phyloP scores from a whole-genome alignment of 768 basidiomycete species.

The Russula vinacea region DNA sequence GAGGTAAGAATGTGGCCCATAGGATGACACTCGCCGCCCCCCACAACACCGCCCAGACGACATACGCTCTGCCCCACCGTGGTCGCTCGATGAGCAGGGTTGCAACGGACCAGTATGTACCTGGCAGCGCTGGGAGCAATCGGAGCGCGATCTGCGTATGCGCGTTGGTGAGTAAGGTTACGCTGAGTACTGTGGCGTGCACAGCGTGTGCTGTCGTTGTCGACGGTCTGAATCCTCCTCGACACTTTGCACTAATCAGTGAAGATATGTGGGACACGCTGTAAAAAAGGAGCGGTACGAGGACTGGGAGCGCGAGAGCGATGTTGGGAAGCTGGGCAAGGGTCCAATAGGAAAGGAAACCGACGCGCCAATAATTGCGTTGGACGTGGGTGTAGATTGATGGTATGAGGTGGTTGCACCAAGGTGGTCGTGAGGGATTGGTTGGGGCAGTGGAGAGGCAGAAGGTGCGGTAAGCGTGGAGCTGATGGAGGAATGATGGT shows the following conservation, averaged over 20 bases:
- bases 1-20: conserved; percentile 86
- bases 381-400: conserved; percentile 83
- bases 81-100: conserved; percentile 54
- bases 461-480: conserved; percentile 60
- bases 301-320: conserved; percentile 68
- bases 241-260: neutral
- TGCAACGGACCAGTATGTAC: conserved; percentile 84
- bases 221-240: neutral
- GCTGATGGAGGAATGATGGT: conserved; percentile 75
- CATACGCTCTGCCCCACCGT: conserved; percentile 56
- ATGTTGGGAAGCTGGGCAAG: conserved; percentile 84
- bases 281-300: conserved; percentile 49
- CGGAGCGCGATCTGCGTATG: conserved; percentile 39
- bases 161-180: conserved; percentile 39
- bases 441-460: conserved; percentile 44
- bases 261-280: conserved; percentile 30
- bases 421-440: conserved; percentile 38
- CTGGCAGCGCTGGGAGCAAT: conserved; percentile 70
- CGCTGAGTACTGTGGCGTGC: conserved; percentile 10
- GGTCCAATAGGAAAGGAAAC: conserved; percentile 87
- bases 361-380: conserved; percentile 76
- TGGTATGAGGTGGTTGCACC: conserved; percentile 65
- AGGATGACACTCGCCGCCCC: conserved; percentile 63
- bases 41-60: conserved; percentile 80
- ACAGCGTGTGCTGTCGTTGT: conserved; percentile 14